phyloP scores from a whole-genome alignment of 345 rosid genomes.

The Anastatica hierochuntica region DNA sequence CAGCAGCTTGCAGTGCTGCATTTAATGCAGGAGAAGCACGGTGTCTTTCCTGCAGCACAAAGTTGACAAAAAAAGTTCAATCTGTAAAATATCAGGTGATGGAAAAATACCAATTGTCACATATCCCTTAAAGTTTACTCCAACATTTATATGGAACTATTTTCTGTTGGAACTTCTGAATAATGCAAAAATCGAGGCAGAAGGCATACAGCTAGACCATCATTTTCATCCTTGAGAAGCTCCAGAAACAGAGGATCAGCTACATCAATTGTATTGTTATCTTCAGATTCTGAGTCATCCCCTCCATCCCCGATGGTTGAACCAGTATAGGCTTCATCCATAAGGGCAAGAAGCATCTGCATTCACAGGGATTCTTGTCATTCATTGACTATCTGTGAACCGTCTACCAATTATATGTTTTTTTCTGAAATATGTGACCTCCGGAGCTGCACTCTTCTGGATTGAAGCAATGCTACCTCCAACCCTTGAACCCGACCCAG shows the following conservation, averaged over 20 bases:
- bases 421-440: conserved; percentile 37
- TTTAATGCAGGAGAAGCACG: conserved; percentile 69
- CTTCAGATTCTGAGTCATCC: conserved; percentile 91
- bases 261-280: conserved; percentile 57
- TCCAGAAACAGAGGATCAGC: conserved; percentile 93
- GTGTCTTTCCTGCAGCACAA: conserved; percentile 64
- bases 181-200: not conserved
- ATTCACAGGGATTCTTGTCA: conserved; percentile 11
- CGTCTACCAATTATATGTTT: conserved; percentile 8
- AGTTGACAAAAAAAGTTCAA: not conserved
- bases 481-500: conserved; percentile 60
- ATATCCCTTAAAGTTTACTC: not conserved
- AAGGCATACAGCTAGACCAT: conserved; percentile 76
- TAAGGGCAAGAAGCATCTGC: conserved; percentile 94
- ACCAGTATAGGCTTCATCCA: conserved; percentile 99
- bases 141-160: not conserved
- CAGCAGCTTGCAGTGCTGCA: conserved; percentile 67
- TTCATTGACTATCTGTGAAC: not conserved
- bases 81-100: not conserved
- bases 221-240: conserved; percentile 96
- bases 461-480: conserved; percentile 90
- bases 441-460: conserved; percentile 94
- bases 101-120: not conserved
- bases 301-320: conserved; percentile 88
- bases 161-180: not conserved